Conservation (phyloP, 257 asterid species). For the Pogostemon cablin region DNA sequence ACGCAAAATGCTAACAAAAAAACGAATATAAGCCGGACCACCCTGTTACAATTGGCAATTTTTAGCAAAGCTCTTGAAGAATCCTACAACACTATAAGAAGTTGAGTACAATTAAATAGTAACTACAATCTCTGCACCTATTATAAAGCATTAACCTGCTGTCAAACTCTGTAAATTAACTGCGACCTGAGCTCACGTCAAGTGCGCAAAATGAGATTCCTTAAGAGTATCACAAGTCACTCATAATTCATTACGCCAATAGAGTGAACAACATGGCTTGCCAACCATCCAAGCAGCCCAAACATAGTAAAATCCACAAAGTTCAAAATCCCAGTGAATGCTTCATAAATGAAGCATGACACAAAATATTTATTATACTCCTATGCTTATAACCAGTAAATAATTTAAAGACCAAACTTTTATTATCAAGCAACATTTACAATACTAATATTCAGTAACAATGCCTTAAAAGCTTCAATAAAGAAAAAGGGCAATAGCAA, state of each 20-base stretch:
- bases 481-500: not conserved
- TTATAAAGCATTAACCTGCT: constrained; percentile 26
- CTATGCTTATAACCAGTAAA: not conserved
- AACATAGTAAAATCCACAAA: not conserved
- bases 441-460: constrained; percentile 13
- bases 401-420: not conserved
- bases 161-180: constrained; percentile 18
- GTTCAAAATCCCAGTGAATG: constrained; percentile 6
- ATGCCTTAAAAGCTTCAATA: not conserved
- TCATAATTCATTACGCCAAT: constrained; percentile 6
- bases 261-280: constrained; percentile 6
- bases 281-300: not conserved
- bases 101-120: not conserved
- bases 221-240: not conserved
- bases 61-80: constrained; percentile 18
- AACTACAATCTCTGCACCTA: constrained; percentile 3
- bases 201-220: not conserved
- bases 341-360: not conserved
- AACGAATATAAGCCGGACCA: constrained; percentile 80
- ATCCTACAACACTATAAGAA: not conserved
- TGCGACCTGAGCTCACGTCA: not conserved
- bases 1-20: constrained; percentile 78
- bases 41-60: constrained; percentile 56
- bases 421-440: not conserved
- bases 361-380: not conserved